A percentile compares a stretch with the other conserved stretches of the same genome.
These are phyloP conservation scores for Metrosideros polymorpha DNA, from an alignment of 441 rosid genomes.

Conservation along the genomic window DNA sequence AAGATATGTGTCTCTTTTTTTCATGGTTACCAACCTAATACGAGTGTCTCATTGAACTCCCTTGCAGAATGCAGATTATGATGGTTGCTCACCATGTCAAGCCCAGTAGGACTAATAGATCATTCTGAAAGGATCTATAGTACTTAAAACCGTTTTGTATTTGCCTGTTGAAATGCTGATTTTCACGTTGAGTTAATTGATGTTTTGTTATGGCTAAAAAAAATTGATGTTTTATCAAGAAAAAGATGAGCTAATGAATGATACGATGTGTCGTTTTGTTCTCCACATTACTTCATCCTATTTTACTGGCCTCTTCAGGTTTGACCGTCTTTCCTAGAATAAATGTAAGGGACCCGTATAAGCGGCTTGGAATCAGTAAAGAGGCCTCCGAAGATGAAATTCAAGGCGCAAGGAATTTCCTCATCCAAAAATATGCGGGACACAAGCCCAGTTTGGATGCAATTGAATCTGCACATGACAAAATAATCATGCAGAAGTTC, in stretches of 20 bases:
- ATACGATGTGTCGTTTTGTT: neutral
- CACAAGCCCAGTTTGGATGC: conserved; percentile 94
- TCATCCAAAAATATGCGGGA: conserved; percentile 63
- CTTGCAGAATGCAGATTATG: neutral
- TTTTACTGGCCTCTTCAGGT: conserved; percentile 14
- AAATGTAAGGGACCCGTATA: conserved; percentile 75
- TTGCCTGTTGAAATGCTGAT: neutral
- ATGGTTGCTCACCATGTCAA: neutral
- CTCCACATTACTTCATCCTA: neutral
- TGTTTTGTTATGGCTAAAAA: neutral
- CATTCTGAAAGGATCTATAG: neutral
- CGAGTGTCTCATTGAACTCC: neutral
- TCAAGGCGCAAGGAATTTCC: conserved; percentile 88
- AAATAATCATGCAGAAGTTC: conserved; percentile 92
- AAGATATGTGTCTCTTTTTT: neutral
- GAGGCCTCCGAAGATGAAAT: conserved; percentile 96
- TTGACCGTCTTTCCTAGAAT: conserved; percentile 78
- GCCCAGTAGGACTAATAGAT: neutral
- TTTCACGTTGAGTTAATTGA: neutral
- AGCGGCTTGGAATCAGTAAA: conserved; percentile 84
- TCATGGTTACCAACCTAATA: neutral
- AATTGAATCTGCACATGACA: conserved; percentile 89
- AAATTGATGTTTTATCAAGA: neutral
- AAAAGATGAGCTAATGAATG: neutral
- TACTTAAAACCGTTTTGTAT: neutral